Conservation (phyloP, 257 asterid genomes). For the Thymus mandschuricus region DNA sequence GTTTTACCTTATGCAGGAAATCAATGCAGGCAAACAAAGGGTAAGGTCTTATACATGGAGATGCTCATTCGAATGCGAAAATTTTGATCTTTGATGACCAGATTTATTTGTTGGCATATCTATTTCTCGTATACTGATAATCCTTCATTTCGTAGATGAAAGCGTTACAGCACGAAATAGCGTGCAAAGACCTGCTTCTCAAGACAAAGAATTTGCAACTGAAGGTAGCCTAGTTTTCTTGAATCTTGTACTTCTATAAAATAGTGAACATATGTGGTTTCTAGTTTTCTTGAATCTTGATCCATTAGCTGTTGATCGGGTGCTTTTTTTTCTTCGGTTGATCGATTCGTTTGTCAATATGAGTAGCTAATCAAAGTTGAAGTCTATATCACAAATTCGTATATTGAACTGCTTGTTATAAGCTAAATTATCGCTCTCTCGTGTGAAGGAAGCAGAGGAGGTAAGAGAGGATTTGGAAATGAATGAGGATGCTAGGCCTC, state of each 20-base stretch:
- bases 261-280: not conserved
- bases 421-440: not conserved
- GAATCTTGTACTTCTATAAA: no score
- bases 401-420: not conserved
- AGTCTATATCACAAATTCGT: not conserved
- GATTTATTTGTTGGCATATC: not conserved
- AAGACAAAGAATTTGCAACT: slow-evolving; percentile 52
- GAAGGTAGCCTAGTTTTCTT: slow-evolving; percentile 29
- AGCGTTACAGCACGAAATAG: slow-evolving; percentile 72
- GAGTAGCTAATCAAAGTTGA: not conserved
- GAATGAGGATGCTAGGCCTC: slow-evolving; percentile 39
- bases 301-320: not conserved
- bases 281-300: not conserved
- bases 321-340: not conserved
- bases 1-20: slow-evolving; percentile 62
- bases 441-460: slow-evolving; percentile 41
- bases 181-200: slow-evolving; percentile 72
- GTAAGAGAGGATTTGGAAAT: slow-evolving; percentile 34
- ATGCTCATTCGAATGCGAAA: not conserved
- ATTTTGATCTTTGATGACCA: not conserved
- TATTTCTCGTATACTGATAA: not conserved
- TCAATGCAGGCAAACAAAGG: slow-evolving; percentile 68
- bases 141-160: slow-evolving; percentile 52
- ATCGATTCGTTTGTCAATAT: not conserved
- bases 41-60: slow-evolving; percentile 39